These are phyloP conservation scores for Vigna mungo DNA, from an alignment of 306 rosid species.

Conservation along the genomic window DNA sequence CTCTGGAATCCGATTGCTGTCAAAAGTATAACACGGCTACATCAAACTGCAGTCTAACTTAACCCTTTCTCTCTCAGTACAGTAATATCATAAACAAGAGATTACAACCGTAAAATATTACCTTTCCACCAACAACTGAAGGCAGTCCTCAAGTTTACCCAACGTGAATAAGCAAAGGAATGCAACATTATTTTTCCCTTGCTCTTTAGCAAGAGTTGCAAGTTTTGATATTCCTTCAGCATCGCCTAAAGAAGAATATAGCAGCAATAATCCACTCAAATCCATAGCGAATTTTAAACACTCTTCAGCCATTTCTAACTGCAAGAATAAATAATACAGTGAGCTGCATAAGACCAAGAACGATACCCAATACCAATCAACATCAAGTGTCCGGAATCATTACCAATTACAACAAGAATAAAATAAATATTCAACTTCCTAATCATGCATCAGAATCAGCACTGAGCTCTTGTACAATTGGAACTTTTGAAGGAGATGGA, in stretches of 20 bases:
- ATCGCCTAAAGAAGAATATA: constrained; percentile 99
- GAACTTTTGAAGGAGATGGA: constrained; percentile 3
- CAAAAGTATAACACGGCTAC: constrained; percentile 40
- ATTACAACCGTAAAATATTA: constrained; percentile 35
- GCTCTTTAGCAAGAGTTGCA: constrained; percentile 92
- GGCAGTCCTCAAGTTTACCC: constrained; percentile 98
- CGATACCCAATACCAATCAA: constrained; percentile 32
- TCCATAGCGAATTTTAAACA: constrained; percentile 92
- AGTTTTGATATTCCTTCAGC: constrained; percentile 90
- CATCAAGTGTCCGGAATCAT: constrained; percentile 18
- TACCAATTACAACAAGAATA: not conserved
- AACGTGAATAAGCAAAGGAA: constrained; percentile 92
- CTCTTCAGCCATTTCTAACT: constrained; percentile 99
- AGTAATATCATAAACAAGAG: constrained; percentile 33
- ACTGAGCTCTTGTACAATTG: constrained; percentile 1
- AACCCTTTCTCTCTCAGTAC: constrained; percentile 3
- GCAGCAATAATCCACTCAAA: constrained; percentile 92
- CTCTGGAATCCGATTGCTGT: constrained; percentile 98
- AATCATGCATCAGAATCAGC: constrained; percentile 29
- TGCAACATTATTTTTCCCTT: constrained; percentile 98
- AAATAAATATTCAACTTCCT: constrained; percentile 25
- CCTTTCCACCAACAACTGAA: constrained; percentile 94
- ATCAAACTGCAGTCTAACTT: constrained; percentile 22
- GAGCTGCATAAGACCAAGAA: constrained; percentile 38
- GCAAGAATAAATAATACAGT: constrained; percentile 53